Base-by-base conservation (phyloP, 176 grass and related monocot genomes). In the Ensete ventricosum region DNA sequence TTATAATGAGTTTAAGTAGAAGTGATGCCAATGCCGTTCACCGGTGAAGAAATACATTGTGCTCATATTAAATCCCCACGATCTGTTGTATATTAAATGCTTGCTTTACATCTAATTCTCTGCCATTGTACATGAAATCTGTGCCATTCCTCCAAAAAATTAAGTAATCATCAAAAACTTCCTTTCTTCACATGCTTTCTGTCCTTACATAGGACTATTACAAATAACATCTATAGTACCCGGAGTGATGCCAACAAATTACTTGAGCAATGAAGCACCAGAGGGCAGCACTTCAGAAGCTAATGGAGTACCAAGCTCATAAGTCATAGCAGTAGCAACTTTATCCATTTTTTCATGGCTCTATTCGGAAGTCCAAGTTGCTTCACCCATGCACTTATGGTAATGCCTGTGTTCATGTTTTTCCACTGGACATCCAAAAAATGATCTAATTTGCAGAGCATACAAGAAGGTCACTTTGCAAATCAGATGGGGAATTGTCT, bases 401-500 rank as follows among this genome's bases (percentile, higher is more conserved):
- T 68, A 43, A 43, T 43, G 34, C 34, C 48, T 43, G 19, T 43
- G 13, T 12, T 12, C 22, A 22, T n/a, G 8, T 24, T 10, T 25
- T 20, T 14, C 22, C 9, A 12, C 34, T 29, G 63, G 9, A 22
- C 3, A 48, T 70, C 53, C 49, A n/a, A 53, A 43, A 62, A 27
- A 75, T 76, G 25, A 25, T 48, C 81, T 89, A 96, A 71, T 51
- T 84, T 78, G 76, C 82, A 63, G 87, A 89, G 81, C 87, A 86
- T 43, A 80, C n/a, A 77, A 90, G 80, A 72, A 84, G 67, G 71
- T 92, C 89, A 83, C 68, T 79, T 8, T 79, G 76, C 19, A 76
- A 84, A 75, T 90, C 81, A 72, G 82, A 89, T 2, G 2, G 63
- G 74, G 82, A 73, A 69, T 48, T 82, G 78, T 90, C 76, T 68